Conservation (phyloP, 1,284 basidiomycete genomes). For the Sphaerobolus stellatus region DNA sequence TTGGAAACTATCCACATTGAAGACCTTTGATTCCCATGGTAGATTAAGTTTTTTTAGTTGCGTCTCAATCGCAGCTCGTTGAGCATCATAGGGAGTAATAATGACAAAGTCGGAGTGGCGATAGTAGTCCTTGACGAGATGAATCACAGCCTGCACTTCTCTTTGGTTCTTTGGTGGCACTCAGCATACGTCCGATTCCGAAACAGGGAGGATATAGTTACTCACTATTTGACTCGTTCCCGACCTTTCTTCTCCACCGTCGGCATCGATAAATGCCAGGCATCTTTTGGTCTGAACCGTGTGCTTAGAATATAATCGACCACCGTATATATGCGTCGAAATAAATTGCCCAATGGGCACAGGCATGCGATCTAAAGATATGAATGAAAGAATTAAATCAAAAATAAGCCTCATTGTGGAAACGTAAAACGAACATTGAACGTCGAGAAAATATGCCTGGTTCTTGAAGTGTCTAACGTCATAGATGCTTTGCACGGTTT, state of each 20-base stretch:
- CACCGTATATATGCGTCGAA: too few species aligned
- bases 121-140: constrained; percentile 48
- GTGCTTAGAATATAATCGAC: too few species aligned
- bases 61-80: constrained; percentile 52
- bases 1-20: constrained; percentile 70
- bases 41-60: constrained; percentile 40
- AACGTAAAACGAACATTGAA: constrained; percentile 48
- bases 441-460: constrained; percentile 49
- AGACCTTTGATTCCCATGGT: constrained; percentile 45
- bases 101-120: constrained; percentile 50
- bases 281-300: too few species aligned
- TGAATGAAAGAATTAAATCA: too few species aligned
- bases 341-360: too few species aligned
- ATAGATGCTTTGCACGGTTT: constrained; percentile 57
- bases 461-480: constrained; percentile 49
- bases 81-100: constrained; percentile 71
- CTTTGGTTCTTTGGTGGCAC: constrained; percentile 58
- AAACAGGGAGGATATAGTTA: too few species aligned
- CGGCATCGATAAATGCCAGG: constrained; percentile 53
- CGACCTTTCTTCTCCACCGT: constrained; percentile 41
- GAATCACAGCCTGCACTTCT: constrained; percentile 47
- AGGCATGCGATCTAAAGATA: too few species aligned
- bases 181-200: too few species aligned
- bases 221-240: too few species aligned
- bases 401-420: background rate